Base-by-base conservation (phyloP, 768 basidiomycete genomes). In the Cystofilobasidium bisporidii region DNA sequence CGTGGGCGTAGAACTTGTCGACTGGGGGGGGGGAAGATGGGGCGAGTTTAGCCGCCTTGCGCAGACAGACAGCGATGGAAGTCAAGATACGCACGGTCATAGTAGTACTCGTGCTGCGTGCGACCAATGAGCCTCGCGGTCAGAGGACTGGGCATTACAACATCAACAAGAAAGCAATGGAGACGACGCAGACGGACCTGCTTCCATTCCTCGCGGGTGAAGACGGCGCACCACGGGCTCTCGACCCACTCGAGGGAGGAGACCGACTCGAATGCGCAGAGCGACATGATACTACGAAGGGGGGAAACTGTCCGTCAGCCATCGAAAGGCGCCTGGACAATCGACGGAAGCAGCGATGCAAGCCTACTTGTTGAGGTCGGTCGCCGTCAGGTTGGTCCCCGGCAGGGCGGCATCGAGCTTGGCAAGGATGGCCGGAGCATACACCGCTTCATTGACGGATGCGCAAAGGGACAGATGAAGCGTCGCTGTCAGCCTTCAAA, bases 121-220 rank as follows among this genome's bases (percentile, higher is more conserved):
- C 4, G 47, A 5, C 0, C 14, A 26, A 20, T 14, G 9, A 36
- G 12, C 12, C 36, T 5, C 5, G 36, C 36, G 36, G 36, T 36
- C 36, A 36, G 36, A n/a, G n/a, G n/a, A n/a, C n/a, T n/a, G n/a
- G n/a, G n/a, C n/a, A n/a, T n/a, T n/a, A n/a, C n/a, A n/a, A n/a
- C n/a, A n/a, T n/a, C n/a, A n/a, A n/a, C n/a, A n/a, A n/a, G n/a
- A n/a, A n/a, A n/a, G n/a, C n/a, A n/a, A n/a, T n/a, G n/a, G n/a
- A n/a, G n/a, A n/a, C n/a, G n/a, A 6, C 26, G 28, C 10, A 45
- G 36, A 71, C 55, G 75, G 64, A 56, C 74, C 71, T 71, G 70
- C 74, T 88, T 86, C 92, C 91, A 97, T 77, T 96, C 92, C 53
- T 89, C 85, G 72, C 87, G 82, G 0, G 89, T 91, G 77, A 97